Base-by-base conservation (phyloP, 257 asterid genomes). In the Salvia hispanica region DNA sequence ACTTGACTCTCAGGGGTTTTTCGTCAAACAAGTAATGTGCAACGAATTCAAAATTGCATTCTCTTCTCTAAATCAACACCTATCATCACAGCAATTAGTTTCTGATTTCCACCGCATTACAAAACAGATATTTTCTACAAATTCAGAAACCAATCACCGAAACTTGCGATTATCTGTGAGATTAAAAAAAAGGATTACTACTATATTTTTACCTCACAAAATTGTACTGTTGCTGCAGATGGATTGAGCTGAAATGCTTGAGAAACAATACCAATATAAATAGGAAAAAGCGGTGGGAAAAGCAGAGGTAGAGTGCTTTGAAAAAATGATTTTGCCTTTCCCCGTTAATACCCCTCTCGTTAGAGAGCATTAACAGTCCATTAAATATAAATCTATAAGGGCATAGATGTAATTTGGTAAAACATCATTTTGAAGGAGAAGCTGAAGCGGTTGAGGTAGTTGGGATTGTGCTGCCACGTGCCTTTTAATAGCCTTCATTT, bases 11-110 rank as follows among this genome's bases (percentile, higher is more conserved):
- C 25, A 66, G 42, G 9, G 54, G 65, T 39, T 33, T 12, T 53
- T 9, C 66, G 51, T 67, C 74, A 61, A 67, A 53, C 66, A 67
- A 1, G 3, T 67, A 2, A 15, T 34, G 60, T 39, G 65, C 74
- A 66, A 43, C 58, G 46, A 45, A 61, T n/a, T 43, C 46, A 2
- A 39, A 34, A 21, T 36, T 18, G 67, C 16, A 9, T 36, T 36
- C 3, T 21, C 45, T 6, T 43, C 7, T 8, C 15, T 34, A 6
- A 28, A 40, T 48, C 54, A 60, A 37, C 16, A 47, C 12, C 50
- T 7, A 42, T 14, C 6, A 58, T 28, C 55, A 60, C 46, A 18
- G 37, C 42, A 4, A 56, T 12, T 11, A 28, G 42, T 7, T 31
- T 46, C 45, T 21, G 25, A 21, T 21, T 21, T 21, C 25, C 0